Conservation (phyloP, 495 filamentous ascomycete genomes). For the Usnea hakonensis region DNA sequence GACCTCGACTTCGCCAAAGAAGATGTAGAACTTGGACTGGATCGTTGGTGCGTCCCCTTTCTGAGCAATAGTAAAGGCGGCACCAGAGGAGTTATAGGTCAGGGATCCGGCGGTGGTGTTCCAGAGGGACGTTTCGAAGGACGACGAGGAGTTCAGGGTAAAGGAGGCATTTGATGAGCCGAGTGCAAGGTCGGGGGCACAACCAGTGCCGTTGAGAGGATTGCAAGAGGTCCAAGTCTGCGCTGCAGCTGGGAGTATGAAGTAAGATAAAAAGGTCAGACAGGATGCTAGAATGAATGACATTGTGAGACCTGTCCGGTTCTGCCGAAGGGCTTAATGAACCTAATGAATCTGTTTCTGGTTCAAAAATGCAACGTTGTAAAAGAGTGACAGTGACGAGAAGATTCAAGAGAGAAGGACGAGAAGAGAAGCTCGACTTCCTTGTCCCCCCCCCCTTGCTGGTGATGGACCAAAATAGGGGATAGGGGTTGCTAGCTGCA, state of each 20-base stretch:
- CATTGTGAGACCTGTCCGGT: conserved; percentile 1
- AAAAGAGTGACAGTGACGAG: conserved; percentile 6
- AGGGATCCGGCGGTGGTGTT: conserved; percentile 51
- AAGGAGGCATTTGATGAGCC: conserved; percentile 39
- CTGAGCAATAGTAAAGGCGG: conserved; percentile 61
- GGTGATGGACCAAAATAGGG: not conserved
- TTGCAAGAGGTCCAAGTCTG: conserved; percentile 64
- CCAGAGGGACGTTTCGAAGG: conserved; percentile 49
- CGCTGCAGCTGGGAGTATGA: conserved; percentile 38
- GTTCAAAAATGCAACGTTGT: not conserved
- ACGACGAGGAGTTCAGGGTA: conserved; percentile 55
- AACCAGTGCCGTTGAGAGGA: conserved; percentile 50
- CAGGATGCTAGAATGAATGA: conserved; percentile 19
- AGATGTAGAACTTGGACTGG: conserved; percentile 69
- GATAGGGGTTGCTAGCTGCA: not conserved
- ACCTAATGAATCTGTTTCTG: not conserved
- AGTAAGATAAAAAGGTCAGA: conserved; percentile 30
- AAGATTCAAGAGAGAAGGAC: not conserved
- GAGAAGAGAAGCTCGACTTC: not conserved
- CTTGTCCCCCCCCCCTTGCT: not conserved
- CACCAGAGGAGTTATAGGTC: conserved; percentile 35
- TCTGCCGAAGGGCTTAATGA: not conserved
- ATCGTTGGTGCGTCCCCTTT: conserved; percentile 64
- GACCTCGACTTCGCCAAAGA: conserved; percentile 71
- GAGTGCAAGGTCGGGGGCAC: conserved; percentile 62